Base-by-base conservation (phyloP, 2,329 filamentous ascomycete species). In the Hymenoscyphus infarciens region DNA sequence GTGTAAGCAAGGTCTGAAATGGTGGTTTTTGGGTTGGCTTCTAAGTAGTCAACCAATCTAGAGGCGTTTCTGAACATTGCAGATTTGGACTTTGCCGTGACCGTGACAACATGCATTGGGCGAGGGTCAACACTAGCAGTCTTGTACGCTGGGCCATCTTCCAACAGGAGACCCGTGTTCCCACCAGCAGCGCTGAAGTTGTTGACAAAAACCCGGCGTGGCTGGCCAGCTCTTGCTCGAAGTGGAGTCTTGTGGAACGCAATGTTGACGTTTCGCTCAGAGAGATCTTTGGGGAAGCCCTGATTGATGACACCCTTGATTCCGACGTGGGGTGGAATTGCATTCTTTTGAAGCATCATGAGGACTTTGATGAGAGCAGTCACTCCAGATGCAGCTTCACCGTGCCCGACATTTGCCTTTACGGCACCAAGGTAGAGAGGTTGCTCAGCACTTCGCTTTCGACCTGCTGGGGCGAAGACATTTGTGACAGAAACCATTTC, bases 401-500 rank as follows among this genome's bases (percentile, higher is more conserved):
- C 67, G 56, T 77, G 75, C 33, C 75, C 75, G 15, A 76, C 64
- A 62, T 75, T 75, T 22, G 72, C 70, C 61, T 76, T 77, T 10
- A 75, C 63, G n/a, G 72, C 68, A 15, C 73, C 73, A n/a, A 74
- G 64, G 76, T 29, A 82, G 80, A 90, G 76, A 0, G 85, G 82
- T 31, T 79, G 69, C 13, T 77, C 72, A 7, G 69, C 77, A 33
- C 74, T 76, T 58, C 85, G 78, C 63, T 72, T 78, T 52, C 78
- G 77, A 67, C 81, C 75, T 60, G 79, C 77, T 25, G 83, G 83
- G 52, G 84, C 85, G 68, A 88, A 89, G 22, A 83, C 79, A 57
- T 84, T 82, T 45, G 87, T 85, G 57, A 96, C 89, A 0, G 88
- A 92, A 0, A 85, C 80, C 88, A 94, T 93, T 74, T 97, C 92